Conservation (phyloP, 1,284 basidiomycete genomes). For the Puccinia polysora region DNA sequence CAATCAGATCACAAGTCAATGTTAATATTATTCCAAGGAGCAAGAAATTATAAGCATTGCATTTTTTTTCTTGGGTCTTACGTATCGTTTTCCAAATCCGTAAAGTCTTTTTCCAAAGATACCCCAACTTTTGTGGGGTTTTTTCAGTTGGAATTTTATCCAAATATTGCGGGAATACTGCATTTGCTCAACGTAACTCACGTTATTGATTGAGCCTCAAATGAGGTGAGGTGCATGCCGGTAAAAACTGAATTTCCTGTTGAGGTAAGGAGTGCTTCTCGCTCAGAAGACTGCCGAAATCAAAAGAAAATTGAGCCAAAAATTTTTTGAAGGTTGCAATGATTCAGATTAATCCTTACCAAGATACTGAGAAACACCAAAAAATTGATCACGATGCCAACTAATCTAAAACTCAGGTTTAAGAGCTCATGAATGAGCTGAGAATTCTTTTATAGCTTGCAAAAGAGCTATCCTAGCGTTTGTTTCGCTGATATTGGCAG, state of each 20-base stretch:
- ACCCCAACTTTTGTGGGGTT: constrained; percentile 23
- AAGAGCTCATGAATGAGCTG: not conserved
- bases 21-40: no score
- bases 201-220: constrained; percentile 42
- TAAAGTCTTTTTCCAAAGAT: constrained; percentile 40
- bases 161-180: no score
- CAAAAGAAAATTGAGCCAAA: not conserved
- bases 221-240: constrained; percentile 38
- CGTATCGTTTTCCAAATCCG: constrained; percentile 32
- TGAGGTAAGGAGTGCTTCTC: constrained; percentile 27
- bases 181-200: not conserved
- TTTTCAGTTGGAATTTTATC: no score
- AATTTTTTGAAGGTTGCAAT: no score
- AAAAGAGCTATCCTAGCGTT: no score
- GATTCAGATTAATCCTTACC: constrained; percentile 11
- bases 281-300: constrained; percentile 15
- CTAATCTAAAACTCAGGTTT: constrained; percentile 3
- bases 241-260: constrained; percentile 34
- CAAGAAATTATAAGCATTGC: not conserved
- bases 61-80: constrained; percentile 2
- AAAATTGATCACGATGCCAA: constrained; percentile 34
- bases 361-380: constrained; percentile 24
- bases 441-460: no score
- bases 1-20: not conserved
- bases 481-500: not conserved